Evolutionary conservation across 768 basidiomycete genomes (phyloP), one percentile per base, ranked within the genome.

Genomic region (Boletus bicolor): DNA sequence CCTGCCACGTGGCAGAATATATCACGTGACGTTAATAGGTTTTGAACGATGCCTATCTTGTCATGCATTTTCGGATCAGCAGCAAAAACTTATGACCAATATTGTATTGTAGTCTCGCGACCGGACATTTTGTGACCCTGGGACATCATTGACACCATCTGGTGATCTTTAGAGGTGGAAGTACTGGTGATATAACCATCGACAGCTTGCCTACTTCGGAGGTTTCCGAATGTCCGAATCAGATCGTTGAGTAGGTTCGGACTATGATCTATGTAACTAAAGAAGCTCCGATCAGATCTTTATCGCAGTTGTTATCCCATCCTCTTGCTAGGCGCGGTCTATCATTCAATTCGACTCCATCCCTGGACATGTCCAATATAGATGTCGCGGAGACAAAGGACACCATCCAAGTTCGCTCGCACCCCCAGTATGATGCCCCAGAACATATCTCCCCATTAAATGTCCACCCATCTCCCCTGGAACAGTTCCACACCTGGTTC

Each of bases 401-500:
- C 67, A 83, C 81, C 54, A 73, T 91, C 64, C 76, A 82, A 57
- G 83, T 97, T 50, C 81, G 85, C 47, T 81, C 83, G 0, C 93
- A 92, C 67, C 73, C 76, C 53, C 92, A 95, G 65, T 96, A 97
- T 71, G 64, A 81, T 57, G 80, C 87, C 8, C 73, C 77, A n/a
- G 87, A 85, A 49, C 71, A 80, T 39, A 76, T 91, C 34, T 77
- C 86, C 1, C 90, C 90, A 0, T 52, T 73, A n/a, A 76, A 76
- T 36, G 83, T 92, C 60, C 64, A 73, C 34, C 74, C 83, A 2
- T 82, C 82, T 54, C 96, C 96, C 0, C 76, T 98, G 50, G 82
- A 82, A 49, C 93, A 95, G 66, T 98, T 98, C 74, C 83, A 84
- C 51, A 63, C 72, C 32, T 98, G 96, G 96, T 91, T 98, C 75